These are phyloP conservation scores for Neurospora sp. DNA, from an alignment of 495 filamentous ascomycete species.

Conservation along the genomic window DNA sequence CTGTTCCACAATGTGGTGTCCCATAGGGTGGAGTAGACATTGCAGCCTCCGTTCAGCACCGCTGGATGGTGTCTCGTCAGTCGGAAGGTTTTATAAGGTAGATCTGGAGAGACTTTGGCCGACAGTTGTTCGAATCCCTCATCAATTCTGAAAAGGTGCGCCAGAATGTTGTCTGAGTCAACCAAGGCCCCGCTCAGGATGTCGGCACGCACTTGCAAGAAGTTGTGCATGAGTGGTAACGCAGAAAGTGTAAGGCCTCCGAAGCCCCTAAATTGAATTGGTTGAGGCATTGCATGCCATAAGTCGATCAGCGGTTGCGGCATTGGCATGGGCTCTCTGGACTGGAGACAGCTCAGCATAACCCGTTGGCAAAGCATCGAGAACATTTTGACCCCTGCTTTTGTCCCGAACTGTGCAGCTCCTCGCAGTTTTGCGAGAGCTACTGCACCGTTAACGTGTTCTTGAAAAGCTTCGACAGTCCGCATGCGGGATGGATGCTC, in stretches of 20 bases:
- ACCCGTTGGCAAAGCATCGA: conserved; percentile 41
- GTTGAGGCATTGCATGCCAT: conserved; percentile 22
- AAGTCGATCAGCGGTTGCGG: conserved; percentile 27
- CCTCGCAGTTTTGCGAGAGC: conserved; percentile 50
- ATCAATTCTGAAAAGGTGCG: conserved; percentile 39
- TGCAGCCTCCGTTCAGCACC: conserved; percentile 40
- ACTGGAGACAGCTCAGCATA: conserved; percentile 32
- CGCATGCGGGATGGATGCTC: conserved; percentile 31
- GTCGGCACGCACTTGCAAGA: conserved; percentile 39
- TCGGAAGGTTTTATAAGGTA: conserved; percentile 23
- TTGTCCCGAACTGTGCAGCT: conserved; percentile 42
- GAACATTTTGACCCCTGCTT: conserved; percentile 48
- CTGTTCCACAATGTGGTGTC: conserved; percentile 46
- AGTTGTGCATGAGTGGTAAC: conserved; percentile 24
- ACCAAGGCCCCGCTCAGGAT: conserved; percentile 24
- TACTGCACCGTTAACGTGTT: conserved; percentile 50
- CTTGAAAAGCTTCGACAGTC: conserved; percentile 44
- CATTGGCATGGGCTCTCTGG: conserved; percentile 29
- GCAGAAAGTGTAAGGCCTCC: neutral
- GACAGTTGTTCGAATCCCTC: conserved; percentile 38
- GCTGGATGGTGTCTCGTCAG: conserved; percentile 27
- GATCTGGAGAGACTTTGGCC: conserved; percentile 28
- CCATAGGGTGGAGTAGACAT: conserved; percentile 45
- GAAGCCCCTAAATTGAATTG: conserved; percentile 5
- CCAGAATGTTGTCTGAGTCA: conserved; percentile 36